These are phyloP conservation scores for Clonostachys chloroleuca DNA, from an alignment of 2,329 filamentous ascomycete genomes.

Conservation along the genomic window DNA sequence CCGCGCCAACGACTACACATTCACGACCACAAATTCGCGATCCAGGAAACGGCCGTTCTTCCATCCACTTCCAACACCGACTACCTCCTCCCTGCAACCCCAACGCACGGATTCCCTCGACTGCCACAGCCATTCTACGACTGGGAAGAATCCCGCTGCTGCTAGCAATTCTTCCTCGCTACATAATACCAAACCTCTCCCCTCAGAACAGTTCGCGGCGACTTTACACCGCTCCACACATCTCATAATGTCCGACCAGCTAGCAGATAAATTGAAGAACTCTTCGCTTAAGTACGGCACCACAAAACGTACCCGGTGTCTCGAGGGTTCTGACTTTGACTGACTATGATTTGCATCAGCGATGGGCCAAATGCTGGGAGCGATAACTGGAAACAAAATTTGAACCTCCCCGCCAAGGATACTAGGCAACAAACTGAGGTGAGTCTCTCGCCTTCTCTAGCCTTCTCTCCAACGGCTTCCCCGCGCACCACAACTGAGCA, in stretches of 20 bases:
- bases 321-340: neutral
- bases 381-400: constrained; percentile 69
- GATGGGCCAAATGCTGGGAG: constrained; percentile 39
- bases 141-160: too few species aligned
- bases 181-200: too few species aligned
- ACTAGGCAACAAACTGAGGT: constrained; percentile 79
- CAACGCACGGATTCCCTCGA: too few species aligned
- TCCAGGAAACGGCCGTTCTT: too few species aligned
- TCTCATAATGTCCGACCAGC: constrained; percentile 36
- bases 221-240: constrained; percentile 5
- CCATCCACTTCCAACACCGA: too few species aligned
- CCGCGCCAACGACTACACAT: too few species aligned
- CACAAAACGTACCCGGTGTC: neutral
- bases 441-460: neutral
- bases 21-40: too few species aligned
- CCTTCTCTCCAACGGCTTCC: neutral
- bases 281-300: constrained; percentile 33
- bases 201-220: too few species aligned
- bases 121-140: too few species aligned
- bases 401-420: constrained; percentile 72
- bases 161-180: too few species aligned
- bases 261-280: constrained; percentile 37
- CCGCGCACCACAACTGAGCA: neutral
- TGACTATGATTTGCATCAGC: constrained; percentile 17
- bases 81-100: too few species aligned